Evolutionary conservation across 148 eudicot genomes (phyloP).

Genomic region (Rhododendron ferrugineum): DNA sequence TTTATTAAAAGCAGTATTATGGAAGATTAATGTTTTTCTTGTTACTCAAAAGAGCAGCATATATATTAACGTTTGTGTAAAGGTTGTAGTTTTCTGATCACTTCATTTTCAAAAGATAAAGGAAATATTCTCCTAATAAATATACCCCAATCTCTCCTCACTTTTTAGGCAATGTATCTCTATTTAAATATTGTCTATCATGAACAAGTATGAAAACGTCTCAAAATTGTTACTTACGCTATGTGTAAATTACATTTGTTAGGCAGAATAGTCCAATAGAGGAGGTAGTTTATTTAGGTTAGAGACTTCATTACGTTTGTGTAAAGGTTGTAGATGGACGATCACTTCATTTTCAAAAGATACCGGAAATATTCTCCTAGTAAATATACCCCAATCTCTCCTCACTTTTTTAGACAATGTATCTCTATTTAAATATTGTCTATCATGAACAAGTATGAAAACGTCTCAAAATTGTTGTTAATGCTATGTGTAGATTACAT

Average conservation of each 20-base stretch:
- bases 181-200: not conserved
- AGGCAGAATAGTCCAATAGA: no score
- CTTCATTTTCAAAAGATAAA: not conserved
- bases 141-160: not conserved
- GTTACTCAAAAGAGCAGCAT: no score
- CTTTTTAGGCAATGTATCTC: not conserved
- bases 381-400: not conserved
- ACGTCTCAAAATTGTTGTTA: not conserved
- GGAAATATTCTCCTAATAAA: not conserved
- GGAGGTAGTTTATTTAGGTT: no score
- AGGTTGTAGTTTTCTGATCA: not conserved
- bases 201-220: not conserved
- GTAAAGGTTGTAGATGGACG: not conserved
- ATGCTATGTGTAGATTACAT: no score
- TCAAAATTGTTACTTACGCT: not conserved
- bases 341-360: not conserved
- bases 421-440: not conserved
- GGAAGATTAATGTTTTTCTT: no score
- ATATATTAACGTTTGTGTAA: no score
- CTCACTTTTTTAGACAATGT: not conserved
- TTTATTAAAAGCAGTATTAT: no score
- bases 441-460: not conserved
- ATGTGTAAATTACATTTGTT: not conserved
- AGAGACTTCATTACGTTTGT: not conserved
- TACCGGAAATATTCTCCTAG: not conserved